Percentiles rank a stretch among this genome's conserved stretches.
Conservation (phyloP, 768 basidiomycete species). For the Rhizopogon roseolus region DNA sequence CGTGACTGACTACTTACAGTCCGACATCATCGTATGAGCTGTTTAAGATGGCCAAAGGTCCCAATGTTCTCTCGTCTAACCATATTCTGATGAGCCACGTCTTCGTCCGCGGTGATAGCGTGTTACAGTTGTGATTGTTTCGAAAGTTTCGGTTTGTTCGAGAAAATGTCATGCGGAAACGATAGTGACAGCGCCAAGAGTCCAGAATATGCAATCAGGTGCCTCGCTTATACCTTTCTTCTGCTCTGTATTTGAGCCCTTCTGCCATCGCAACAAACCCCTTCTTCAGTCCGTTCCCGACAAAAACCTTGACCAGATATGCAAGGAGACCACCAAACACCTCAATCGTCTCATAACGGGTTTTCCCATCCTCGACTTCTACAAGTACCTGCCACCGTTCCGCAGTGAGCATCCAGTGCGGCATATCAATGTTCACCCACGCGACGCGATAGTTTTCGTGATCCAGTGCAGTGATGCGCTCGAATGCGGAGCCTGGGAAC, state of each 20-base stretch:
- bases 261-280: conserved; percentile 54
- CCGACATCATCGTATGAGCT: not conserved
- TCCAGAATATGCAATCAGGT: not conserved
- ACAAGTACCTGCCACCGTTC: conserved; percentile 63
- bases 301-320: conserved; percentile 44
- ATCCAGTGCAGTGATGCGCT: conserved; percentile 46
- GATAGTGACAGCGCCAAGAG: too few relatives aligned
- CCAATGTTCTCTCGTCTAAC: not conserved
- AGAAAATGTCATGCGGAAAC: not conserved
- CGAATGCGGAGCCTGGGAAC: conserved; percentile 35
- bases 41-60: not conserved
- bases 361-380: conserved; percentile 41
- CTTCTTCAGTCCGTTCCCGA: conserved; percentile 35
- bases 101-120: not conserved
- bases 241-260: conserved; percentile 49
- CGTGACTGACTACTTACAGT: not conserved
- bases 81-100: not conserved
- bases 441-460: conserved; percentile 49
- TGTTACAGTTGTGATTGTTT: not conserved
- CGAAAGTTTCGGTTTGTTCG: too few relatives aligned
- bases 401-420: conserved; percentile 43
- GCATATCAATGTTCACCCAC: conserved; percentile 43
- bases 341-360: conserved; percentile 61
- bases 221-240: conserved; percentile 19
- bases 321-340: conserved; percentile 55